These are phyloP conservation scores for Raphanus raphanistrum DNA, from an alignment of 345 rosid genomes.

Conservation along the genomic window DNA sequence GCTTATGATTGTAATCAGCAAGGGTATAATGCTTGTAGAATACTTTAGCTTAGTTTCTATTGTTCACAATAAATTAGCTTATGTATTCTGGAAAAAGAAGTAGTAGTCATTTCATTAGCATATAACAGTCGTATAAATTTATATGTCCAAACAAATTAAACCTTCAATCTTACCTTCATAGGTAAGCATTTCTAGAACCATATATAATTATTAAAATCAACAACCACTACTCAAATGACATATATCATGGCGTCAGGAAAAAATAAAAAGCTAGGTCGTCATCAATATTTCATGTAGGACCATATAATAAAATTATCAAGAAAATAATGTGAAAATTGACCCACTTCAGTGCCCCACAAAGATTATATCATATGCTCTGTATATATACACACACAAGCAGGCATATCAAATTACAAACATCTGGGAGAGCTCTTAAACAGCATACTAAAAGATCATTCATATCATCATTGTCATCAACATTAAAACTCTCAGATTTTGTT, in stretches of 20 bases:
- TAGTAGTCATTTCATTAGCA: background rate
- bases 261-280: conserved; percentile 14
- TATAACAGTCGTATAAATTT: background rate
- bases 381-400: conserved; percentile 9
- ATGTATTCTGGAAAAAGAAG: background rate
- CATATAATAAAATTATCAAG: background rate
- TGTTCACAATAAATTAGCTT: background rate
- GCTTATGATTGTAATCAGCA: background rate
- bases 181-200: conserved; percentile 24
- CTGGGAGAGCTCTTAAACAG: conserved; percentile 2
- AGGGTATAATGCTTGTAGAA: background rate
- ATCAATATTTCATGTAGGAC: conserved; percentile 21
- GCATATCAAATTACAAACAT: conserved; percentile 8
- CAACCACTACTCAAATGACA: background rate
- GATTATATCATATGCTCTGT: conserved; percentile 9
- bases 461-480: background rate
- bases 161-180: background rate
- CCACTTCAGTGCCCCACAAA: conserved; percentile 18
- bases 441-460: conserved; percentile 18
- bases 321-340: background rate
- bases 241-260: conserved; percentile 5
- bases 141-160: conserved; percentile 3
- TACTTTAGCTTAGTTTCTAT: background rate
- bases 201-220: conserved; percentile 8
- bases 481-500: background rate